Conservation (phyloP, 2,329 filamentous ascomycete species). For the Stagonosporopsis tanaceti region DNA sequence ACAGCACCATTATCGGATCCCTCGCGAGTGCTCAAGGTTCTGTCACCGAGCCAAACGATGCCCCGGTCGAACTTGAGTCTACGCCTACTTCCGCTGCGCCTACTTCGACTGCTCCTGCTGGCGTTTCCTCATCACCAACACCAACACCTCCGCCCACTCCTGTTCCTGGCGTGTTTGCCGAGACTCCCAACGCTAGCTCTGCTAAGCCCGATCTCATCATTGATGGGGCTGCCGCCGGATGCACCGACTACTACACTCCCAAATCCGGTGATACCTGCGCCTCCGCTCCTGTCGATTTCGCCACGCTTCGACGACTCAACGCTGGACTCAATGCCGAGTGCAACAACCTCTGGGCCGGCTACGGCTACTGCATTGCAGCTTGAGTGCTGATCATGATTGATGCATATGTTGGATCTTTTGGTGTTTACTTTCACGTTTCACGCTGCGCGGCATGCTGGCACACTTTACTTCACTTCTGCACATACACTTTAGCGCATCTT, state of each 20-base stretch:
- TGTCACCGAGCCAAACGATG: background rate
- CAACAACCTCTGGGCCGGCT: constrained; percentile 49
- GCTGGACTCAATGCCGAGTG: constrained; percentile 40
- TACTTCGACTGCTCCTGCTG: background rate
- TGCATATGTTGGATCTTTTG: constrained; percentile 6
- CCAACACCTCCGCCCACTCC: constrained; percentile 5
- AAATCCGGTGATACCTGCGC: constrained; percentile 45
- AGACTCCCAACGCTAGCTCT: background rate
- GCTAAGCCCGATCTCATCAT: constrained; percentile 16
- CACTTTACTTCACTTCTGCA: constrained; percentile 17
- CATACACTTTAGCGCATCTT: constrained; percentile 9
- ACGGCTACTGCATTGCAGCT: constrained; percentile 44
- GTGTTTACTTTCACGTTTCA: constrained; percentile 3
- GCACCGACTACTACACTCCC: constrained; percentile 42
- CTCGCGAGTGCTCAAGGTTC: constrained; percentile 11
- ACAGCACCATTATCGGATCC: constrained; percentile 14
- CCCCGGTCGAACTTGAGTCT: background rate
- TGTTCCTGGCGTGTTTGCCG: constrained; percentile 4
- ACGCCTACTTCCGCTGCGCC: background rate
- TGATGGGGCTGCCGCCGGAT: constrained; percentile 29
- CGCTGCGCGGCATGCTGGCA: constrained; percentile 6
- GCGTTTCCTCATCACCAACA: background rate
- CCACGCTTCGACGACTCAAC: constrained; percentile 43
- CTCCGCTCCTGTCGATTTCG: constrained; percentile 39
- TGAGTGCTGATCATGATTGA: background rate